Evolutionary conservation across 164 flowering plant genomes (phyloP), one percentile per base, ranked within the genome.

Genomic region (Chloranthus sessilifolius): DNA sequence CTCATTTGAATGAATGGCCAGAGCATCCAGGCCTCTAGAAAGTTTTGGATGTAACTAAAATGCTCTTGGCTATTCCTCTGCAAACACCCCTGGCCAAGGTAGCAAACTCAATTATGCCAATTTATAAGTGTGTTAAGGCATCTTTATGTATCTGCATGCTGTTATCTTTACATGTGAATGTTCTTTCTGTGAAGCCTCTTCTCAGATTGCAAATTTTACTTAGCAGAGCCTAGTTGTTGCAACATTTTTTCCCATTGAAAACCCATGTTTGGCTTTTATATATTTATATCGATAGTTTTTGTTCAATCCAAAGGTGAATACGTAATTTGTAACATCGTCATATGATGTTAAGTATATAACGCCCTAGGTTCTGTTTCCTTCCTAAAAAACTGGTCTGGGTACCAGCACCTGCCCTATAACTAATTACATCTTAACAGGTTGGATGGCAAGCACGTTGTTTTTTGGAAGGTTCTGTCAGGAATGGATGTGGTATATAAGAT

Each of bases 361-460:
- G n/a, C n/a, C n/a, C n/a, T n/a, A n/a, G n/a, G n/a, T n/a, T n/a
- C n/a, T n/a, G n/a, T n/a, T n/a, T n/a, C n/a, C n/a, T n/a, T n/a
- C n/a, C n/a, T n/a, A n/a, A n/a, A n/a, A n/a, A n/a, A n/a, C n/a
- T n/a, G n/a, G n/a, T n/a, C n/a, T n/a, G n/a, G n/a, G n/a, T n/a
- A n/a, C n/a, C n/a, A n/a, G n/a, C n/a, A n/a, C n/a, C n/a, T n/a
- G n/a, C n/a, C n/a, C n/a, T n/a, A n/a, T n/a, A n/a, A n/a, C n/a
- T n/a, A n/a, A n/a, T n/a, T n/a, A n/a, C n/a, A n/a, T n/a, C n/a
- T n/a, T 25, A 26, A 7, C 71, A 89, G 97, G 97, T 84, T 94
- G 85, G 97, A 89, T 52, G 96, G 88, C 8, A 77, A 52, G 27
- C 99, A 92, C 65, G 99, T 94, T 11, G 97, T 88, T 26, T 94